Evolutionary conservation across 2,329 filamentous ascomycete species (phyloP).

Genomic region (Pyricularia pennisetigena): DNA sequence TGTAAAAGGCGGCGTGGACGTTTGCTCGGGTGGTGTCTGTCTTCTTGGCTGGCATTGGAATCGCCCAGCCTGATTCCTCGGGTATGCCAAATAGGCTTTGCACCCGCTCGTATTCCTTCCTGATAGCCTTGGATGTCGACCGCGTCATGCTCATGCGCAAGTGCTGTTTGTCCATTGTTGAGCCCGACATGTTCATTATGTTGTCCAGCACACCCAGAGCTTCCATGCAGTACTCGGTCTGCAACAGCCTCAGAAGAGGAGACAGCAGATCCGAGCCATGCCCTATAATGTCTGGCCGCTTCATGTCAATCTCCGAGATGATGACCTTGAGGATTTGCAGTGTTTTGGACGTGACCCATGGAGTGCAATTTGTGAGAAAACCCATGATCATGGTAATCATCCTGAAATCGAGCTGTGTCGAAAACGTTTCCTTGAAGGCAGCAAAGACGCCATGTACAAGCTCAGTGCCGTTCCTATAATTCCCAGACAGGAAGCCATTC

Average conservation of each 20-base stretch:
- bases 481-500: slow-evolving; percentile 56
- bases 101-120: slow-evolving; percentile 90
- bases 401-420: slow-evolving; percentile 73
- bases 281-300: slow-evolving; percentile 75
- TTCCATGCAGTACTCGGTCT: slow-evolving; percentile 89
- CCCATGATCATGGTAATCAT: slow-evolving; percentile 87
- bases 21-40: slow-evolving; percentile 80
- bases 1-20: slow-evolving; percentile 93
- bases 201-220: slow-evolving; percentile 87
- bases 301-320: slow-evolving; percentile 88
- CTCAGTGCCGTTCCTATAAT: slow-evolving; percentile 59
- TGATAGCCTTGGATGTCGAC: slow-evolving; percentile 71
- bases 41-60: slow-evolving; percentile 85
- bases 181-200: slow-evolving; percentile 88
- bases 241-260: slow-evolving; percentile 75
- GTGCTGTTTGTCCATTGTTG: slow-evolving; percentile 88
- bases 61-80: slow-evolving; percentile 91
- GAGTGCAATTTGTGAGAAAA: slow-evolving; percentile 74
- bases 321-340: slow-evolving; percentile 83
- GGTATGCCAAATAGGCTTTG: slow-evolving; percentile 95
- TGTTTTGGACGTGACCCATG: slow-evolving; percentile 87
- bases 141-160: slow-evolving; percentile 97
- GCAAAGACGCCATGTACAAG: slow-evolving; percentile 56
- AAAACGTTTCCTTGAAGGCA: slow-evolving; percentile 67
- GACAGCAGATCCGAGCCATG: slow-evolving; percentile 95